A percentile compares a stretch with the other conserved stretches of the same genome.
phyloP scores from a whole-genome alignment of 164 flowering plant species.

The Tinospora cordifolia region DNA sequence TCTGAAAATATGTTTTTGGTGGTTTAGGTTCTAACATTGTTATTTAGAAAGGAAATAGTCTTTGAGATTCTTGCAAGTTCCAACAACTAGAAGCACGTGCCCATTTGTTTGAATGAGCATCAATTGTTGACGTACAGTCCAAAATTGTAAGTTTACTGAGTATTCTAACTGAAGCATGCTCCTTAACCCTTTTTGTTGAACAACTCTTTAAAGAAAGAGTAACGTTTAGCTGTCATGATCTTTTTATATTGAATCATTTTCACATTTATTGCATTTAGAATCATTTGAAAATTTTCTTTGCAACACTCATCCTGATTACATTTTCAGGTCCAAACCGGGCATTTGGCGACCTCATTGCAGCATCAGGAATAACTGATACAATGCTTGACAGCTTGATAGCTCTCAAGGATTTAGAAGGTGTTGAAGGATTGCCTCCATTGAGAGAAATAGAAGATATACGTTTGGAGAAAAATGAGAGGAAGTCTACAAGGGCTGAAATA shows the following conservation, averaged over 20 bases:
- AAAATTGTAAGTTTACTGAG: too few relatives aligned
- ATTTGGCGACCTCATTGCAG: conserved; percentile 87
- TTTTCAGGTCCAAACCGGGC: conserved; percentile 83
- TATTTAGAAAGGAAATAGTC: background rate
- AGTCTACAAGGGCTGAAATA: conserved; percentile 54
- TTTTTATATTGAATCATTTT: background rate
- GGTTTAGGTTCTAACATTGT: background rate
- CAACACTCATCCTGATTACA: background rate
- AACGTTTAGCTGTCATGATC: background rate
- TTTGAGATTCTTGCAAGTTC: background rate
- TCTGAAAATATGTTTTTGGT: background rate
- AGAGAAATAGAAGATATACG: conserved; percentile 64
- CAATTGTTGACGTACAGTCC: too few relatives aligned
- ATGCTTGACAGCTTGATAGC: conserved; percentile 89
- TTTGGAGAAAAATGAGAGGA: conserved; percentile 52
- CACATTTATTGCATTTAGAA: background rate
- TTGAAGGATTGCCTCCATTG: conserved; percentile 79
- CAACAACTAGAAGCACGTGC: background rate
- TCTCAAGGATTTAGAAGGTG: conserved; percentile 67
- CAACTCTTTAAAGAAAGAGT: background rate
- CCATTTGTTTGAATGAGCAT: background rate
- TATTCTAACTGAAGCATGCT: too few relatives aligned
- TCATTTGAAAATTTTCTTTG: background rate
- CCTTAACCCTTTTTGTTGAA: background rate
- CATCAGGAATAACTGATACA: conserved; percentile 85